These are phyloP conservation scores for Themeda triandra DNA, from an alignment of 176 grass and related monocot genomes.

Conservation along the genomic window DNA sequence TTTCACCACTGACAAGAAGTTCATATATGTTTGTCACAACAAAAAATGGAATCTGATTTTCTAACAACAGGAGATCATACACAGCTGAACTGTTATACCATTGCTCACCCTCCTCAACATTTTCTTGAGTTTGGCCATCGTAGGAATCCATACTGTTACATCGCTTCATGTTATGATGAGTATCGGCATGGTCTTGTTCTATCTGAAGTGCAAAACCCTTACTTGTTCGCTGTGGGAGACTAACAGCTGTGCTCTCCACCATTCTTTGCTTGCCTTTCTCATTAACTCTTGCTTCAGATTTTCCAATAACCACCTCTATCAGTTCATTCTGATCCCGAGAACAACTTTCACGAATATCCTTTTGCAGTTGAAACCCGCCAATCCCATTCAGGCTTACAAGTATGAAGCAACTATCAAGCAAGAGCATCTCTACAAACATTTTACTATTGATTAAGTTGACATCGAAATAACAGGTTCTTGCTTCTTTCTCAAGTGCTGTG, in stretches of 20 bases:
- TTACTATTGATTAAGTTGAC: not conserved
- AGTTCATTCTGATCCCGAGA: too few relatives aligned
- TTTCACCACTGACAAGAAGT: not conserved
- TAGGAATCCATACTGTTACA: not conserved
- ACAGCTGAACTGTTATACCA: not conserved
- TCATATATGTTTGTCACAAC: not conserved
- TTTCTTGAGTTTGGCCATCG: not conserved
- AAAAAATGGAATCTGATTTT: constrained; percentile 22
- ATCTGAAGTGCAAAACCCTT: too few relatives aligned
- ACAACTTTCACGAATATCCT: too few relatives aligned
- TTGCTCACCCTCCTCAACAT: not conserved
- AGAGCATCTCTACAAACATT: constrained; percentile 17
- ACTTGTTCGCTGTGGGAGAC: too few relatives aligned
- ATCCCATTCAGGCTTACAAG: constrained; percentile 2
- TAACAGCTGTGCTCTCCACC: not conserved
- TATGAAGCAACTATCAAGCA: constrained; percentile 21
- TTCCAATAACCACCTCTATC: too few relatives aligned
- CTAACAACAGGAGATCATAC: not conserved
- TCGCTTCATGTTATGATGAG: not conserved
- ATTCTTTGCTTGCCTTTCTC: not conserved
- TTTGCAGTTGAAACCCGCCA: too few relatives aligned
- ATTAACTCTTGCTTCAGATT: too few relatives aligned
- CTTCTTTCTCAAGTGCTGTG: not conserved
- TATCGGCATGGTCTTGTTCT: too few relatives aligned
- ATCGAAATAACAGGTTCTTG: not conserved